phyloP scores from a whole-genome alignment of 129 eudicot genomes.

The Helichrysum umbraculigerum region DNA sequence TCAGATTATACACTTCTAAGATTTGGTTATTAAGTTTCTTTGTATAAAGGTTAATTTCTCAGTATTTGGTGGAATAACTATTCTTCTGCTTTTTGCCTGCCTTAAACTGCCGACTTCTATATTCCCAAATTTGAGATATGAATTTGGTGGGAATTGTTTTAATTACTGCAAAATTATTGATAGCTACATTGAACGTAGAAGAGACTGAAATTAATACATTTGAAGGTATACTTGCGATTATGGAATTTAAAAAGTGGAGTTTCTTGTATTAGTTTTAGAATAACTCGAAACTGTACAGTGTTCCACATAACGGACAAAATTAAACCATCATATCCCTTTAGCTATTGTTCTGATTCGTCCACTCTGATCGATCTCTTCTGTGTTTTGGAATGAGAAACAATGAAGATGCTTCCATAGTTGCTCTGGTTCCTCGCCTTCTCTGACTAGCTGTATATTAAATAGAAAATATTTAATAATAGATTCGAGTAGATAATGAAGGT shows the following conservation, averaged over 20 bases:
- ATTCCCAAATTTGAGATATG: background rate
- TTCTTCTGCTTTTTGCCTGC: background rate
- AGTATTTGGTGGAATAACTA: constrained; percentile 4
- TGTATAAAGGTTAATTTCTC: constrained; percentile 24
- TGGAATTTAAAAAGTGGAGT: background rate
- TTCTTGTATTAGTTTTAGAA: constrained; percentile 14
- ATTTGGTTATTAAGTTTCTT: constrained; percentile 5
- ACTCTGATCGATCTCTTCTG: constrained; percentile 20
- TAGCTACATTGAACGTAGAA: constrained; percentile 6
- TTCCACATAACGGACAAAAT: constrained; percentile 26
- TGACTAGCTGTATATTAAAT: constrained; percentile 31
- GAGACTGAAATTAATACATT: constrained; percentile 24
- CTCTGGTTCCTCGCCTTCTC: constrained; percentile 43
- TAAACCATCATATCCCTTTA: constrained; percentile 8
- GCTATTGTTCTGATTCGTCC: constrained; percentile 23
- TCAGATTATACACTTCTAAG: background rate
- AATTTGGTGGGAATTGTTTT: background rate
- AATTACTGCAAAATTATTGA: background rate
- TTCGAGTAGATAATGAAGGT: background rate
- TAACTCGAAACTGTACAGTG: constrained; percentile 31
- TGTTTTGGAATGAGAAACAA: constrained; percentile 40
- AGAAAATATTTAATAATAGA: constrained; percentile 14
- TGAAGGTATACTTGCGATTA: background rate
- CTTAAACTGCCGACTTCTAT: background rate
- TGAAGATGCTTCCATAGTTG: constrained; percentile 46